Conservation (phyloP, 2,329 filamentous ascomycete species). For the Elsinoe necatrix region DNA sequence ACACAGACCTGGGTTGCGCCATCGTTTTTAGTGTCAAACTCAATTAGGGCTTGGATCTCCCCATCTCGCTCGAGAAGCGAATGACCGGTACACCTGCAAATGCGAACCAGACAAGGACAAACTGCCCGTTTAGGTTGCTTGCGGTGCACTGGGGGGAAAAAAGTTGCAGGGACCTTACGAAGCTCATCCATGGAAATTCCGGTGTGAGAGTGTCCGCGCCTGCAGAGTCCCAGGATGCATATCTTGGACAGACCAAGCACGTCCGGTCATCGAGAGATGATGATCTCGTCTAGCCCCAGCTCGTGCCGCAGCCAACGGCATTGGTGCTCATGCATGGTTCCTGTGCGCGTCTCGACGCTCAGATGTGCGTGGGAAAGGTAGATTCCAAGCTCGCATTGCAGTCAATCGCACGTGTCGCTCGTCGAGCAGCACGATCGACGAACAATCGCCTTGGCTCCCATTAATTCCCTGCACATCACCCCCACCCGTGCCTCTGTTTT, state of each 20-base stretch:
- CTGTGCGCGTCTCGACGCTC: slow-evolving; percentile 1
- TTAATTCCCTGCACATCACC: not conserved
- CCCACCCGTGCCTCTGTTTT: slow-evolving; percentile 8
- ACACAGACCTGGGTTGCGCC: slow-evolving; percentile 14
- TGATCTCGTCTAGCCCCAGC: not conserved
- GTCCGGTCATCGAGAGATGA: not conserved
- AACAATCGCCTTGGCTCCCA: slow-evolving; percentile 12
- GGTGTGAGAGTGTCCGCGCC: not conserved
- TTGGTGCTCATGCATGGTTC: not conserved
- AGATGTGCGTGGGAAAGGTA: not conserved
- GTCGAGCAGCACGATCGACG: slow-evolving; percentile 2
- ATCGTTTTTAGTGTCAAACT: slow-evolving; percentile 8
- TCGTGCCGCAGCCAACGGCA: slow-evolving; percentile 7
- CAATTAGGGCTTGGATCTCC: slow-evolving; percentile 11
- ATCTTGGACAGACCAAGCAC: not conserved
- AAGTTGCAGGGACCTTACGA: slow-evolving; percentile 12
- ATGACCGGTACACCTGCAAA: slow-evolving; percentile 10
- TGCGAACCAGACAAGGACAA: slow-evolving; percentile 11
- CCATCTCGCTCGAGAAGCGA: slow-evolving; percentile 9
- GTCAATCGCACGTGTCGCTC: not conserved
- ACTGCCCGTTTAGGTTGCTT: not conserved
- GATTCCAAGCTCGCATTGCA: slow-evolving; percentile 2
- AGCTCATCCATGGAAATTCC: not conserved
- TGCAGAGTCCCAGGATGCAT: not conserved
- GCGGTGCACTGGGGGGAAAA: not conserved